Conservation (phyloP, 176 grass and related monocot species). For the Musa schizocarpa region DNA sequence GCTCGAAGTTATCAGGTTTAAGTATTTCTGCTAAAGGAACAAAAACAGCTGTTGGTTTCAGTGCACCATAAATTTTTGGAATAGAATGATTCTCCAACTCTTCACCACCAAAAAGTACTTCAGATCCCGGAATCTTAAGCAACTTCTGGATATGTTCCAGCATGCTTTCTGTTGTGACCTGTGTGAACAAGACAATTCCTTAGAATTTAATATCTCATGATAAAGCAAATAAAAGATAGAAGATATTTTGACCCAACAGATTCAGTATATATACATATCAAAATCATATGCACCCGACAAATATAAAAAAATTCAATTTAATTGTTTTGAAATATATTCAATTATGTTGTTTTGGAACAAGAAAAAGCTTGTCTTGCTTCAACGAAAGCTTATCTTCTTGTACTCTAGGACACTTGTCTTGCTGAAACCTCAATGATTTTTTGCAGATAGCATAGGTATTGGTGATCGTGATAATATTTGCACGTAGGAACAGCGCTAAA, state of each 20-base stretch:
- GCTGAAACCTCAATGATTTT: too few relatives aligned
- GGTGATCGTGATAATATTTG: too few relatives aligned
- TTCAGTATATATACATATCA: too few relatives aligned
- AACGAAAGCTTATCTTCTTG: too few relatives aligned
- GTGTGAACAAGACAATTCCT: neutral
- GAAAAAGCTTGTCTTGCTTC: too few relatives aligned
- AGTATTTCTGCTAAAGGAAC: conserved; percentile 77
- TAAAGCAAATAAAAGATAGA: neutral
- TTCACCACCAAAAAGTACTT: conserved; percentile 83
- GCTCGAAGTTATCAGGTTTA: conserved; percentile 64
- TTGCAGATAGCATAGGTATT: too few relatives aligned
- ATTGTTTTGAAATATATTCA: too few relatives aligned
- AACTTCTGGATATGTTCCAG: conserved; percentile 57
- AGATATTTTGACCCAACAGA: neutral
- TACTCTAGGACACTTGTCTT: too few relatives aligned
- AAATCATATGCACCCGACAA: too few relatives aligned
- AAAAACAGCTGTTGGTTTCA: conserved; percentile 88
- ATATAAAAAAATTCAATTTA: too few relatives aligned
- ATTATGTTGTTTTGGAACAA: too few relatives aligned
- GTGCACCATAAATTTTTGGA: conserved; percentile 84
- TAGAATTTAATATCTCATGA: neutral
- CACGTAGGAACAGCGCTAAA: too few relatives aligned
- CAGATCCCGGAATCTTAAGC: conserved; percentile 84
- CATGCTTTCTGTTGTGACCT: conserved; percentile 88
- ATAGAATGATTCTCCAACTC: conserved; percentile 75